phyloP scores from a whole-genome alignment of 2,329 filamentous ascomycete species.

The Hymenoscyphus albidus region DNA sequence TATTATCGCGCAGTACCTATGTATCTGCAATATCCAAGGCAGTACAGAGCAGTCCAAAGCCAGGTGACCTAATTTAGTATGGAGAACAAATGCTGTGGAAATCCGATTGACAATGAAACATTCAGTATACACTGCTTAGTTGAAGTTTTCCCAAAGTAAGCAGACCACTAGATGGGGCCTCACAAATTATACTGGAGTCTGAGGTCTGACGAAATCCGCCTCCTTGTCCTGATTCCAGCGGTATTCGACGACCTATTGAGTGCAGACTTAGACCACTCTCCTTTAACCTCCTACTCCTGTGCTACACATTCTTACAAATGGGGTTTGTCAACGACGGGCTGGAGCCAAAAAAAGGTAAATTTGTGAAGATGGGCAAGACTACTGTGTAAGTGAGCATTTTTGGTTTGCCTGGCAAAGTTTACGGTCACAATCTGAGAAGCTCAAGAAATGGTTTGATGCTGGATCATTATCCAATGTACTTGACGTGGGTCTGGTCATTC shows the following conservation, averaged over 20 bases:
- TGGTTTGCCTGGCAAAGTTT: neutral
- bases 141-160: no score
- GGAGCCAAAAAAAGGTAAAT: neutral
- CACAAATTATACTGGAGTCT: neutral
- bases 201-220: neutral
- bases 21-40: no score
- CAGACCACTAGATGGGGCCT: neutral
- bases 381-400: neutral
- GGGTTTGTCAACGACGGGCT: neutral
- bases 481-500: neutral
- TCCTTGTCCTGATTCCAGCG: neutral
- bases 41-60: no score
- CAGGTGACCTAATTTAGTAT: no score
- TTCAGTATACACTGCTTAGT: no score
- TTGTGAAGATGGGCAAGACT: neutral
- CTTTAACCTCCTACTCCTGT: neutral
- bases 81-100: no score
- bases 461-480: neutral
- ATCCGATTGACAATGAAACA: no score
- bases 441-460: neutral
- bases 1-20: no score
- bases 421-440: neutral
- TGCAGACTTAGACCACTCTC: no score
- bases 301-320: neutral
- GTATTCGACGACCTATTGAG: no score